Percentiles rank a stretch among this genome's conserved stretches.
Conservation (phyloP, 345 rosid genomes). For the Tarenaya hassleriana region DNA sequence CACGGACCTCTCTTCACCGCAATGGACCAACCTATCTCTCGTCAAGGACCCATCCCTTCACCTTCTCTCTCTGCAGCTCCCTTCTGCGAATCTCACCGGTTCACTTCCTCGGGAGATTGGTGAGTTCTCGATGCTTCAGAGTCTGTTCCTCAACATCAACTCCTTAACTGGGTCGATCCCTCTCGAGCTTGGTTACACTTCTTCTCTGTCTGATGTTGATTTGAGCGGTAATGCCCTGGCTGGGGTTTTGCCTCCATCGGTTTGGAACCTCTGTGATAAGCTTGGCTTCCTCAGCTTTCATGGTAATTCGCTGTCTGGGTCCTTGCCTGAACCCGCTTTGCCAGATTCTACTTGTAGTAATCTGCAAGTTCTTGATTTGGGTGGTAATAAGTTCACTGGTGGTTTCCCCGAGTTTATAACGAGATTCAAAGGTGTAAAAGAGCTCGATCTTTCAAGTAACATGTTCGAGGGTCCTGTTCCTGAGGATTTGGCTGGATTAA, state of each 20-base stretch:
- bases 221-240: constrained; percentile 51
- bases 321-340: constrained; percentile 70
- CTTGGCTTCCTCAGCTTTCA: constrained; percentile 61
- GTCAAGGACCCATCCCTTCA: constrained; percentile 67
- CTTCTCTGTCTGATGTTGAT: constrained; percentile 77
- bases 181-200: constrained; percentile 86
- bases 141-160: constrained; percentile 71
- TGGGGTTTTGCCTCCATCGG: constrained; percentile 73
- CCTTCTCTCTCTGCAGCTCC: constrained; percentile 76
- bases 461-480: constrained; percentile 67
- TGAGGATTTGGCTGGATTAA: constrained; percentile 41
- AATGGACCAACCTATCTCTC: constrained; percentile 64
- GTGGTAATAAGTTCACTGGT: constrained; percentile 73
- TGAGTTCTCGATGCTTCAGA: constrained; percentile 80
- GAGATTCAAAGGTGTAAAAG: constrained; percentile 48
- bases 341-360: constrained; percentile 66
- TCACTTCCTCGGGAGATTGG: constrained; percentile 85
- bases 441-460: constrained; percentile 83
- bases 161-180: constrained; percentile 76
- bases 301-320: constrained; percentile 60
- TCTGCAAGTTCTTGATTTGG: constrained; percentile 73
- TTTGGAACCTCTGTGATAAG: constrained; percentile 88
- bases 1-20: constrained; percentile 49
- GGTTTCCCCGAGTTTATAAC: constrained; percentile 69
- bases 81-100: constrained; percentile 94